Evolutionary conservation across 495 filamentous ascomycete genomes (phyloP).

Genomic region (Penicillium samsonianum): DNA sequence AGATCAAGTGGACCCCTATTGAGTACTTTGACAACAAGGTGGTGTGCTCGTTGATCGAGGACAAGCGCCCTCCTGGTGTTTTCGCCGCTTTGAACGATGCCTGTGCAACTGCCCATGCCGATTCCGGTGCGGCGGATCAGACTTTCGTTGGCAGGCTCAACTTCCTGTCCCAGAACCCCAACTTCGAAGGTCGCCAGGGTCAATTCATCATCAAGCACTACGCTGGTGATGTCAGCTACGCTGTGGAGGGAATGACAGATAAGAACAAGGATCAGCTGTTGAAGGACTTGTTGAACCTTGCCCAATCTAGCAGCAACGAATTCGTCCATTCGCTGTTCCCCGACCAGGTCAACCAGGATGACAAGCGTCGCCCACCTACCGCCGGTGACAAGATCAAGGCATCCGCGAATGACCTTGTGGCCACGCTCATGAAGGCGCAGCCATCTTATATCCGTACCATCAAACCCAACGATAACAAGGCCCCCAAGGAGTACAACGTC

Average conservation of each 20-base stretch:
- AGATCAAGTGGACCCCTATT: conserved; percentile 99
- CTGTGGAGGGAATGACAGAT: conserved; percentile 95
- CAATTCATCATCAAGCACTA: conserved; percentile 99
- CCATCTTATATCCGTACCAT: conserved; percentile 99
- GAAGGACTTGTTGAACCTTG: conserved; percentile 89
- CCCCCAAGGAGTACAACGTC: conserved; percentile 83
- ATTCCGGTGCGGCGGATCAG: conserved; percentile 89
- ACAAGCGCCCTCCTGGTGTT: conserved; percentile 85
- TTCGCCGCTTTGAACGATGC: conserved; percentile 98
- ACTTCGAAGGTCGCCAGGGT: conserved; percentile 89
- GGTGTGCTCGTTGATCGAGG: conserved; percentile 96
- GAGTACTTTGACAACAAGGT: conserved; percentile 99
- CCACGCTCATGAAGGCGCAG: conserved; percentile 93
- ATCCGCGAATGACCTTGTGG: conserved; percentile 93
- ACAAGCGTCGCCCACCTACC: conserved; percentile 89
- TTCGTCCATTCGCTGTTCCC: conserved; percentile 91
- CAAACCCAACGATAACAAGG: conserved; percentile 99
- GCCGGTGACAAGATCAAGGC: conserved; percentile 96
- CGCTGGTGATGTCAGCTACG: conserved; percentile 95
- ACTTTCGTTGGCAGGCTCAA: conserved; percentile 94
- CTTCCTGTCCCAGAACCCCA: conserved; percentile 80
- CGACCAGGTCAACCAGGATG: conserved; percentile 90
- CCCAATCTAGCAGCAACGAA: conserved; percentile 76
- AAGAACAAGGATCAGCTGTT: conserved; percentile 99
- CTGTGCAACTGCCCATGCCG: conserved; percentile 94